Percentiles rank a stretch among this genome's conserved stretches.
Evolutionary conservation across 768 basidiomycete genomes (phyloP).

Genomic region (Tulasnella calospora): DNA sequence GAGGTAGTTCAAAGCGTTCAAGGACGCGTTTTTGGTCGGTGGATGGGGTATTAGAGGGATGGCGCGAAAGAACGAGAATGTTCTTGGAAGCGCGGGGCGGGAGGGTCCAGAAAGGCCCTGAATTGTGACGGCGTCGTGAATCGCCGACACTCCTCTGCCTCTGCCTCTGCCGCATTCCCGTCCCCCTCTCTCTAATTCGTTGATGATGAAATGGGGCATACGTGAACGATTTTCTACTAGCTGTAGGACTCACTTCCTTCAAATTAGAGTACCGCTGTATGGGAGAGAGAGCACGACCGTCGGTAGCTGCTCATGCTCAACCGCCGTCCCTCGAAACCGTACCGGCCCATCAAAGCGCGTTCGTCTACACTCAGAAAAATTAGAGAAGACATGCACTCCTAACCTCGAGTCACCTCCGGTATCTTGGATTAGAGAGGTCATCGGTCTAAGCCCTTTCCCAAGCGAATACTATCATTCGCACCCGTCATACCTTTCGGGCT

Average conservation of each 20-base stretch:
- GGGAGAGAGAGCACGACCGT: background rate
- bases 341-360: background rate
- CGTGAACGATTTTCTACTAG: no score
- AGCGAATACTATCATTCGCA: background rate
- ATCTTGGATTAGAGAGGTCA: background rate
- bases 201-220: background rate
- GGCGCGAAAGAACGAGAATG: constrained; percentile 5
- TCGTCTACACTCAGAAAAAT: background rate
- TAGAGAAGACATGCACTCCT: background rate
- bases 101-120: background rate
- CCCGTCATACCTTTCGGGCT: background rate
- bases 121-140: background rate
- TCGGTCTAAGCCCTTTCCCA: background rate
- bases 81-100: constrained; percentile 1
- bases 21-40: background rate
- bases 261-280: background rate
- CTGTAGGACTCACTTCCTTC: no score
- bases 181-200: background rate
- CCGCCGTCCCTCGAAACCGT: background rate
- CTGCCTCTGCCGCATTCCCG: background rate
- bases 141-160: background rate
- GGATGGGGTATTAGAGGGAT: background rate
- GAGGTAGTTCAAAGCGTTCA: background rate
- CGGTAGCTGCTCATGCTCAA: background rate
- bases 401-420: background rate